These are phyloP conservation scores for Solanum rostratum DNA, from an alignment of 257 asterid species.

Conservation along the genomic window DNA sequence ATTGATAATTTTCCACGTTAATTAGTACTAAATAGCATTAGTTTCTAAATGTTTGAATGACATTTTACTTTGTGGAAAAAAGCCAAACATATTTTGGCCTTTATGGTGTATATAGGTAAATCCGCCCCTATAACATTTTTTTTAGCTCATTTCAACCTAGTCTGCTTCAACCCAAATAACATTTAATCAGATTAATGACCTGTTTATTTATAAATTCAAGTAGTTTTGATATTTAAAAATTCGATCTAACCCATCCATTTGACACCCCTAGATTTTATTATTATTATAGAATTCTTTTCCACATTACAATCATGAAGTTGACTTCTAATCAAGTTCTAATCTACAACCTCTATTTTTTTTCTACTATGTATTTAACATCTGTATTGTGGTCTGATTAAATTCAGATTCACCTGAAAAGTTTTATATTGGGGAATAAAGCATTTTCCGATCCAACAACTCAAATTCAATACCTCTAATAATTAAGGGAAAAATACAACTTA, in stretches of 20 bases:
- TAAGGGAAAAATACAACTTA: background rate
- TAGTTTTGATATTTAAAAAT: background rate
- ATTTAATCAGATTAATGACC: background rate
- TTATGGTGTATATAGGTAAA: background rate
- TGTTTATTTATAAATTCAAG: background rate
- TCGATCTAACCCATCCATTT: background rate
- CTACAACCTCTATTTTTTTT: background rate
- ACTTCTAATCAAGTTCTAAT: background rate
- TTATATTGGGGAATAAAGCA: no score
- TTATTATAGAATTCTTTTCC: background rate
- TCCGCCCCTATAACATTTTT: background rate
- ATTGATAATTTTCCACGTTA: background rate
- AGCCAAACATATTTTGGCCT: background rate
- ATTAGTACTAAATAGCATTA: background rate
- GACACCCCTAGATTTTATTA: background rate
- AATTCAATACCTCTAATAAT: background rate
- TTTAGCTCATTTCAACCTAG: background rate
- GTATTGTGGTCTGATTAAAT: background rate
- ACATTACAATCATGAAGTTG: background rate
- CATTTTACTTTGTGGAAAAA: background rate
- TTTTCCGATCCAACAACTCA: no score
- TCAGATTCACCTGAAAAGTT: no score
- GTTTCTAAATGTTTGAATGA: background rate
- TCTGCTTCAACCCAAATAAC: background rate
- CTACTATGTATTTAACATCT: background rate